Evolutionary conservation across 345 rosid genomes (phyloP).

Genomic region (Eucalyptus virginea): DNA sequence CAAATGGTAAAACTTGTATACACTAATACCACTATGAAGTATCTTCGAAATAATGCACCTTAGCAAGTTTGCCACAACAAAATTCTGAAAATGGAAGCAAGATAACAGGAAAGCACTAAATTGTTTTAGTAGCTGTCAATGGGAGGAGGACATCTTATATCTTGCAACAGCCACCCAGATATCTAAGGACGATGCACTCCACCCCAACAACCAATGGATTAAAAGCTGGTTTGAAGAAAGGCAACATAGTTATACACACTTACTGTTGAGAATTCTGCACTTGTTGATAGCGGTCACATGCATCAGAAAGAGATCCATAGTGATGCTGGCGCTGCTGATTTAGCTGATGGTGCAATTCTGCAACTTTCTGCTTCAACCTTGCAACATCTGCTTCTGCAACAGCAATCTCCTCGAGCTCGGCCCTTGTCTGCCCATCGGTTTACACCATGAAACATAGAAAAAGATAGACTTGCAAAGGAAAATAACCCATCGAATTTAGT

Average conservation of each 20-base stretch:
- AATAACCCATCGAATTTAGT: neutral
- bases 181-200: neutral
- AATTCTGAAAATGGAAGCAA: neutral
- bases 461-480: neutral
- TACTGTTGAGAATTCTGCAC: constrained; percentile 73
- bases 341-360: constrained; percentile 96
- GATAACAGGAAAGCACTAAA: neutral
- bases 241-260: constrained; percentile 15
- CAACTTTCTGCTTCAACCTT: constrained; percentile 96
- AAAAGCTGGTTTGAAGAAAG: neutral
- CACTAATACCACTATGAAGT: neutral
- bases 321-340: constrained; percentile 93
- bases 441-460: neutral
- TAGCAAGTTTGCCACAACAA: neutral
- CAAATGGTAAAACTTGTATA: neutral
- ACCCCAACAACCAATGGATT: neutral
- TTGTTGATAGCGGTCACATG: constrained; percentile 66
- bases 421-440: constrained; percentile 70
- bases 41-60: neutral
- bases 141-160: neutral
- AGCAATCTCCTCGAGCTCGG: constrained; percentile 99
- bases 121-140: neutral
- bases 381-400: constrained; percentile 99
- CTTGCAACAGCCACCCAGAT: neutral
- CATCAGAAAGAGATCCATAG: constrained; percentile 68